A percentile compares a stretch with the other conserved stretches of the same genome.
Conservation (phyloP, 1,284 basidiomycete genomes). For the Entoloma clypeatum region DNA sequence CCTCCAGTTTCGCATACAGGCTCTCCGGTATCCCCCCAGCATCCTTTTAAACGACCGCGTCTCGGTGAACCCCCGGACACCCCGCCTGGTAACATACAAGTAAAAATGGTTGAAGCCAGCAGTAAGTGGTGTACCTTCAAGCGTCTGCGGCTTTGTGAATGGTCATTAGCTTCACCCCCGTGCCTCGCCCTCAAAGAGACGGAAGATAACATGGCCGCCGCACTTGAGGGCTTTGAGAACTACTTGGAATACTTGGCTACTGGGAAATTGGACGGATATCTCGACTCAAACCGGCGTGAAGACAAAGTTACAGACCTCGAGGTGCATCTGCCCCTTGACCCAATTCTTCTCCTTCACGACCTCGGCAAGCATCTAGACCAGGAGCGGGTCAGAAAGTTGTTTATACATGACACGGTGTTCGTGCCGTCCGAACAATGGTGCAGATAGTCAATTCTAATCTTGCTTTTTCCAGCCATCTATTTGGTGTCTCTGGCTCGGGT, state of each 20-base stretch:
- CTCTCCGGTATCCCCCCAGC: constrained; percentile 5
- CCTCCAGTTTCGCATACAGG: constrained; percentile 4
- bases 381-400: constrained; percentile 2
- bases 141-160: neutral
- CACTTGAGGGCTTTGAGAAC: too few relatives aligned
- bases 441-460: constrained; percentile 1
- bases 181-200: too few relatives aligned
- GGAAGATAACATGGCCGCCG: too few relatives aligned
- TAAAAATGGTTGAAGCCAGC: neutral
- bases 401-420: constrained; percentile 5
- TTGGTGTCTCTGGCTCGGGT: constrained; percentile 3
- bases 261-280: constrained; percentile 5
- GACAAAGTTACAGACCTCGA: too few relatives aligned
- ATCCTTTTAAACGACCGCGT: constrained; percentile 2
- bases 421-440: neutral
- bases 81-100: neutral
- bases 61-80: neutral
- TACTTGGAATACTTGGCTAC: constrained; percentile 4
- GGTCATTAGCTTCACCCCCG: too few relatives aligned
- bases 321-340: too few relatives aligned
- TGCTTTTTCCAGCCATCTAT: constrained; percentile 2
- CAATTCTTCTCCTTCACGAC: too few relatives aligned
- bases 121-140: neutral
- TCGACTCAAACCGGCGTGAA: too few relatives aligned
- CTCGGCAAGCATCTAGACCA: too few relatives aligned